phyloP scores from a whole-genome alignment of 2,329 filamentous ascomycete species.

The Botrytis byssoidea region DNA sequence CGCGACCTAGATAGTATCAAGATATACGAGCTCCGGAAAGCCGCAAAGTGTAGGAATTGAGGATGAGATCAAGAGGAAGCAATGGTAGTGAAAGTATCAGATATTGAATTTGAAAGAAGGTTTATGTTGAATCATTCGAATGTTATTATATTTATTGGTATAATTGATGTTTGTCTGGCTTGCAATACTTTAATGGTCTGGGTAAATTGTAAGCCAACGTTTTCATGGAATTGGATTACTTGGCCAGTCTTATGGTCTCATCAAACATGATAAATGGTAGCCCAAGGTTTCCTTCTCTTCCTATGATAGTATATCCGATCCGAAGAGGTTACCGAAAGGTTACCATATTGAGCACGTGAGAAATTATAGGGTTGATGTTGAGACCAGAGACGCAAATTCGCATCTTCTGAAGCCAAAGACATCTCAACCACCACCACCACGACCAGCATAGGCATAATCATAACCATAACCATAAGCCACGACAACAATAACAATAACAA shows the following conservation, averaged over 20 bases:
- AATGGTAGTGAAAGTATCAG: background rate
- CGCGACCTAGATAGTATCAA: constrained; percentile 7
- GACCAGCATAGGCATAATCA: background rate
- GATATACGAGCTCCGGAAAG: background rate
- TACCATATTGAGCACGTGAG: background rate
- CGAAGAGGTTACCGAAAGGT: background rate
- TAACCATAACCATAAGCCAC: background rate
- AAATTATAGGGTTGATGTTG: background rate
- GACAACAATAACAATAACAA: background rate
- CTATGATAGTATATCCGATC: constrained; percentile 1
- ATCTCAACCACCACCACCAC: background rate
- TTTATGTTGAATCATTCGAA: background rate
- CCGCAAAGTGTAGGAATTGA: background rate
- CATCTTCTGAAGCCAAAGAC: background rate
- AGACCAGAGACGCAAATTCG: constrained; percentile 1
- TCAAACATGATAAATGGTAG: background rate
- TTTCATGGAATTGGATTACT: background rate
- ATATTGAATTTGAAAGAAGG: background rate
- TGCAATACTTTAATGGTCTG: constrained; percentile 7
- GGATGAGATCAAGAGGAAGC: background rate
- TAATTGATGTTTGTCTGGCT: background rate
- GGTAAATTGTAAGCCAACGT: background rate
- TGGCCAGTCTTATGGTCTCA: background rate
- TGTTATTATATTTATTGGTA: constrained; percentile 2
- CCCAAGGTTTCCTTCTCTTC: background rate